Percentiles rank a stretch among this genome's conserved stretches.
Conservation (phyloP, 176 grass and related monocot species). For the Pontederia paniculata region DNA sequence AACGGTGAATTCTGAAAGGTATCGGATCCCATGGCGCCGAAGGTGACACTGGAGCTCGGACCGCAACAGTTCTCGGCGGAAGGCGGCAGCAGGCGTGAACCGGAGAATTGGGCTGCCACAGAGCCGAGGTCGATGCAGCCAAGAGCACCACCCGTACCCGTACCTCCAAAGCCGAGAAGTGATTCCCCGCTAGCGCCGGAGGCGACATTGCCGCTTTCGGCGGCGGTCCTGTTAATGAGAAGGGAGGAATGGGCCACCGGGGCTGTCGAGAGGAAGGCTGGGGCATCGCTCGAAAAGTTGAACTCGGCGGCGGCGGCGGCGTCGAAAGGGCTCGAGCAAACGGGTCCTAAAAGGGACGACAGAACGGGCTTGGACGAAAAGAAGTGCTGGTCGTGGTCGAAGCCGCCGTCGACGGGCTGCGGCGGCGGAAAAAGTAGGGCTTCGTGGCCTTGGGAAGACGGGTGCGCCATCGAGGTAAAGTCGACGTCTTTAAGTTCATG, state of each 20-base stretch:
- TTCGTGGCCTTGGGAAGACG: conserved; percentile 10
- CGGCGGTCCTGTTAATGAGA: conserved; percentile 23
- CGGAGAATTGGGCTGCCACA: conserved; percentile 10
- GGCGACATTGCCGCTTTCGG: neutral
- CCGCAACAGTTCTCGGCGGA: conserved; percentile 3
- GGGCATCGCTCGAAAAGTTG: conserved; percentile 34
- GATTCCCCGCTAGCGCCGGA: too few relatives aligned
- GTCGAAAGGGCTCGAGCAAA: conserved; percentile 34
- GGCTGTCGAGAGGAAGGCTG: conserved; percentile 18
- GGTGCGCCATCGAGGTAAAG: conserved; percentile 11
- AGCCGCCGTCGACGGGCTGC: conserved; percentile 1
- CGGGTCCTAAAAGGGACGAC: conserved; percentile 36
- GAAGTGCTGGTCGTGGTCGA: conserved; percentile 19
- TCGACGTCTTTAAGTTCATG: conserved; percentile 26
- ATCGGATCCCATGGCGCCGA: conserved; percentile 44
- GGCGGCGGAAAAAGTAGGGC: conserved; percentile 16
- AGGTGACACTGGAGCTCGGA: conserved; percentile 15
- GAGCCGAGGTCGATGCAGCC: conserved; percentile 20
- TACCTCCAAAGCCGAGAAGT: conserved; percentile 42
- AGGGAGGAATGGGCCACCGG: conserved; percentile 21
- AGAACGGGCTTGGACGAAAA: conserved; percentile 13
- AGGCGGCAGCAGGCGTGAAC: conserved; percentile 1
- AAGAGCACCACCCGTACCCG: conserved; percentile 30
- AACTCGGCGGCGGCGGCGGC: conserved; percentile 29
- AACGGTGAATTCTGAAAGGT: conserved; percentile 44